A percentile compares a stretch with the other conserved stretches of the same genome.
phyloP scores from a whole-genome alignment of 2,329 filamentous ascomycete genomes.

The Nigrospora oryzae region DNA sequence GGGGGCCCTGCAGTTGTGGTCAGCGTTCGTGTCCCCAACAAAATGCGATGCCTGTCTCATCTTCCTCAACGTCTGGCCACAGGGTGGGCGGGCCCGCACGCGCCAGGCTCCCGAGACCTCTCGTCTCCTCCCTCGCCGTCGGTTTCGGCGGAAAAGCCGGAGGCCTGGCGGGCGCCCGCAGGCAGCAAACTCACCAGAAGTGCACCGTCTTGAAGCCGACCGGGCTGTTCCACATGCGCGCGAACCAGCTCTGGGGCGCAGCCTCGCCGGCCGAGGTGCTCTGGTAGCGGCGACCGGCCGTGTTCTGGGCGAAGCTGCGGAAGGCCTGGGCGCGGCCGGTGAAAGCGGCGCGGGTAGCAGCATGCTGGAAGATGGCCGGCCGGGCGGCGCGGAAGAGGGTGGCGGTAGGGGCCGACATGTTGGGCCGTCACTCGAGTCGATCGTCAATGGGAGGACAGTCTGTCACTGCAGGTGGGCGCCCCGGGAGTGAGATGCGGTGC shows the following conservation, averaged over 20 bases:
- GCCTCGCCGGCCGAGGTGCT: conserved; percentile 48
- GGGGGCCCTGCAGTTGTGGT: conserved; percentile 62
- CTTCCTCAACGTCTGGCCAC: no score
- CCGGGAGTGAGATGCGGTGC: no score
- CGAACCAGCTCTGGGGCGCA: conserved; percentile 49
- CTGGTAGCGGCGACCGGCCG: conserved; percentile 57
- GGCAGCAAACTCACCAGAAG: conserved; percentile 66
- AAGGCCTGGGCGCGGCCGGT: conserved; percentile 25
- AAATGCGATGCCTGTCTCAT: no score
- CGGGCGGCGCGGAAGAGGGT: conserved; percentile 44
- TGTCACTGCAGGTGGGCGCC: not conserved
- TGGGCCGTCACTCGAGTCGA: not conserved
- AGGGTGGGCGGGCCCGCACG: no score
- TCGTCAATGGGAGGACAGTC: not conserved
- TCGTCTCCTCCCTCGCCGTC: no score
- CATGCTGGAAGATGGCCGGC: conserved; percentile 44
- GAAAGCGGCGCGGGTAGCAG: conserved; percentile 47
- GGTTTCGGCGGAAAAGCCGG: no score
- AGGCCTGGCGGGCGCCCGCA: no score
- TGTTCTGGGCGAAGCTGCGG: conserved; percentile 32
- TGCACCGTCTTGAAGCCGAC: conserved; percentile 88
- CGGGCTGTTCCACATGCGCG: conserved; percentile 77
- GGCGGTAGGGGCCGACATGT: conserved; percentile 35
- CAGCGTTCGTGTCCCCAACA: not conserved
- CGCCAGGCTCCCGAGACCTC: no score